A percentile compares a stretch with the other conserved stretches of the same genome.
Evolutionary conservation across 2,329 filamentous ascomycete genomes (phyloP).

Genomic region (Botrytis fabae): DNA sequence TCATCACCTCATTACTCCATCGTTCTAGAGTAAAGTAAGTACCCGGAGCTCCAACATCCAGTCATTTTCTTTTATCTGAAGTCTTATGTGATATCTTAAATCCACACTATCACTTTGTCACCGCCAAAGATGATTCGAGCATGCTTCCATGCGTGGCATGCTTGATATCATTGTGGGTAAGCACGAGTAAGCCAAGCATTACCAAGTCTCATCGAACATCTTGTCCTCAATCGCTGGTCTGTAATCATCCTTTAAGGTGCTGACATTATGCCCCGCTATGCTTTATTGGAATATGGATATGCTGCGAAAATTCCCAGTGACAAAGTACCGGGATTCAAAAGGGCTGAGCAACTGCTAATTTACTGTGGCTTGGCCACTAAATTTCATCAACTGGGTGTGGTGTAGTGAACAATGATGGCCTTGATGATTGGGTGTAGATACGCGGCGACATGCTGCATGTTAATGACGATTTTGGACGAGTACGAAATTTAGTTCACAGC

Average conservation of each 20-base stretch:
- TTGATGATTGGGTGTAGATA: conserved; percentile 6
- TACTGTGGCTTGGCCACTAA: background rate
- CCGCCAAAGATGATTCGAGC: conserved; percentile 2
- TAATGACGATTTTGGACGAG: background rate
- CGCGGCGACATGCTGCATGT: background rate
- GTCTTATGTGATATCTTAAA: conserved; percentile 23
- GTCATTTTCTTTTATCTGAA: background rate
- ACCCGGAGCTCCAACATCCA: conserved; percentile 11
- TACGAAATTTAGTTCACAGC: background rate
- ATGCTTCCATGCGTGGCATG: conserved; percentile 9
- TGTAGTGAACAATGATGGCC: background rate
- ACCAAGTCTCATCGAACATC: background rate
- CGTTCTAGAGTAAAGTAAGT: conserved; percentile 3
- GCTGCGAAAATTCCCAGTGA: conserved; percentile 15
- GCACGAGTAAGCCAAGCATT: background rate
- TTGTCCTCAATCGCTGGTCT: background rate
- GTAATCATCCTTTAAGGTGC: conserved; percentile 17
- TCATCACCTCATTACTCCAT: background rate
- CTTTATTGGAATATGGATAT: conserved; percentile 5
- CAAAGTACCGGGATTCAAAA: conserved; percentile 22
- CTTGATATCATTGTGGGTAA: conserved; percentile 1
- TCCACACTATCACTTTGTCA: conserved; percentile 3
- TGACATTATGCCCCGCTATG: conserved; percentile 11
- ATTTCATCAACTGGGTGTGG: background rate
- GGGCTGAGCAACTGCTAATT: conserved; percentile 14